Conservation (phyloP, 1,284 basidiomycete species). For the Sutorius eximius region DNA sequence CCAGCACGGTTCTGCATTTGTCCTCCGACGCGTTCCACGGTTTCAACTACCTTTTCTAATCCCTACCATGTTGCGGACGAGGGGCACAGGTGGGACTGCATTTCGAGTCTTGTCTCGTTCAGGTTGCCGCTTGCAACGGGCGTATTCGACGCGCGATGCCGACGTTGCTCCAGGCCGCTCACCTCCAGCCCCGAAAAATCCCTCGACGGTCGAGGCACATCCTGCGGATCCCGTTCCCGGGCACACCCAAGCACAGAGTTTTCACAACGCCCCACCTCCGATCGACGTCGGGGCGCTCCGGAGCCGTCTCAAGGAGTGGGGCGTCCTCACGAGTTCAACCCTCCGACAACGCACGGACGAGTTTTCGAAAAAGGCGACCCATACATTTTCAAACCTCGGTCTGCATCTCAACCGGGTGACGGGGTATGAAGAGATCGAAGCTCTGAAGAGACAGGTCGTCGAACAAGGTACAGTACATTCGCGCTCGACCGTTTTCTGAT, state of each 20-base stretch:
- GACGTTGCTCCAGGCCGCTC: constrained; percentile 1
- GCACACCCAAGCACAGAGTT: constrained; percentile 1
- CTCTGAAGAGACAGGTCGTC: constrained; percentile 75
- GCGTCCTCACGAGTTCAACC: constrained; percentile 45
- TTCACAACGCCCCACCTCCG: background rate
- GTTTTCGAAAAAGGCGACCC: constrained; percentile 54
- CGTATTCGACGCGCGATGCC: constrained; percentile 9
- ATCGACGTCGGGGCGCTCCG: constrained; percentile 31
- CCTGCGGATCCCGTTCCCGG: background rate
- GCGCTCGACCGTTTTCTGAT: background rate
- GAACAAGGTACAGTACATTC: constrained; percentile 64
- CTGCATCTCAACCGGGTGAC: constrained; percentile 81
- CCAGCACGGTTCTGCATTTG: background rate
- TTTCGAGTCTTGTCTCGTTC: constrained; percentile 11
- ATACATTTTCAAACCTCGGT: constrained; percentile 71
- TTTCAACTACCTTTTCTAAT: background rate
- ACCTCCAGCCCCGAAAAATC: constrained; percentile 3
- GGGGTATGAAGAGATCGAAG: constrained; percentile 88
- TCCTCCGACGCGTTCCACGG: constrained; percentile 1
- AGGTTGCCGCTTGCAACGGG: background rate
- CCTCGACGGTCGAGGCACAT: background rate
- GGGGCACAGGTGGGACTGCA: background rate
- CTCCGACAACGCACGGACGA: constrained; percentile 56
- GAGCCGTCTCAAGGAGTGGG: constrained; percentile 50
- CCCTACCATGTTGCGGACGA: constrained; percentile 20